phyloP scores from a whole-genome alignment of 2,329 filamentous ascomycete species.

The Coniochaeta sp. region DNA sequence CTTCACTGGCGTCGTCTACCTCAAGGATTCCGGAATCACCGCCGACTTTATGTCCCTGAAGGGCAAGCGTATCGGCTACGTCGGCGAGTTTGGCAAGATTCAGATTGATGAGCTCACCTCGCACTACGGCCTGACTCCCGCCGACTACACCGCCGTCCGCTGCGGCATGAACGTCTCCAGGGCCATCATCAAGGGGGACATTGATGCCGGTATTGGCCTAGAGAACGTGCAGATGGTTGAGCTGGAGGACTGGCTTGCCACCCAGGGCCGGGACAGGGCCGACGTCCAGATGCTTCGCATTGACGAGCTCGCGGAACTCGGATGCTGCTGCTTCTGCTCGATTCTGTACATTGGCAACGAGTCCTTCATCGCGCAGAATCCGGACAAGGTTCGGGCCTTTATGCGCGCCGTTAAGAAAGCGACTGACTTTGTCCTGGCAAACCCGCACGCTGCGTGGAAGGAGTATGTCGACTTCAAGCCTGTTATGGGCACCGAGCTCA shows the following conservation, averaged over 20 bases:
- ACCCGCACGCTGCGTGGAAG: conserved; percentile 56
- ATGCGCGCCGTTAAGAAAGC: conserved; percentile 67
- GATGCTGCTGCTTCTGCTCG: conserved; percentile 79
- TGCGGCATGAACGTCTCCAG: conserved; percentile 78
- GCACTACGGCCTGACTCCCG: conserved; percentile 67
- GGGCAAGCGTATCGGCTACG: conserved; percentile 72
- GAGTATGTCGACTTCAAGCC: conserved; percentile 70
- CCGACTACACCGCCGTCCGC: conserved; percentile 69
- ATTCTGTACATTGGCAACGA: conserved; percentile 79
- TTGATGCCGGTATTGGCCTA: conserved; percentile 66
- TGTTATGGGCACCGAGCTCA: conserved; percentile 58
- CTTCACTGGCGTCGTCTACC: conserved; percentile 72
- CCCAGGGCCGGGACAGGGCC: conserved; percentile 52
- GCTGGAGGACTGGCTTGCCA: conserved; percentile 66
- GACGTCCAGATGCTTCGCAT: conserved; percentile 79
- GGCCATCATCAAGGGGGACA: conserved; percentile 64
- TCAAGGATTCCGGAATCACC: conserved; percentile 68
- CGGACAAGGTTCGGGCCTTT: conserved; percentile 60
- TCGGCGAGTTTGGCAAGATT: conserved; percentile 77
- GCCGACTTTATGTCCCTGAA: conserved; percentile 67
- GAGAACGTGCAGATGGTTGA: conserved; percentile 83
- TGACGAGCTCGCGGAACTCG: conserved; percentile 70
- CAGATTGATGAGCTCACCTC: conserved; percentile 76
- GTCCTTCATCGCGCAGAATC: conserved; percentile 57
- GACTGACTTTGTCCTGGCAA: conserved; percentile 62